Evolutionary conservation across 805 yeast genomes (phyloP).

Genomic region (Wickerhamiella alocasiicola): DNA sequence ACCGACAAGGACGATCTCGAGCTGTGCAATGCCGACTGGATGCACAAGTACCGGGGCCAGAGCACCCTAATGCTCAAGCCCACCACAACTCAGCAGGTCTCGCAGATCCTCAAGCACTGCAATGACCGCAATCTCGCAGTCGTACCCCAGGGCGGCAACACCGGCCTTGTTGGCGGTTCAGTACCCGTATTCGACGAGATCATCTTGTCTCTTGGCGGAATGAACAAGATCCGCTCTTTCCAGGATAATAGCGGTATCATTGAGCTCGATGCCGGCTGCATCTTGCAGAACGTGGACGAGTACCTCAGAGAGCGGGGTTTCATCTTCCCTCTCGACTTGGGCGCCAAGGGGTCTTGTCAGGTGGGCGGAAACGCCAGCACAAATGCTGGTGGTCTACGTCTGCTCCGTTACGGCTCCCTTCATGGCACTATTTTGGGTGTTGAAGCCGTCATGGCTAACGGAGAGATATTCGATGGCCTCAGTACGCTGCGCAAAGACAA

Average conservation of each 20-base stretch:
- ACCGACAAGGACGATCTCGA: conserved; percentile 52
- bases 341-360: conserved; percentile 93
- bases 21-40: conserved; percentile 78
- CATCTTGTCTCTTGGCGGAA: conserved; percentile 49
- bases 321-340: conserved; percentile 84
- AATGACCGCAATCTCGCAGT: conserved; percentile 65
- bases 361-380: conserved; percentile 92
- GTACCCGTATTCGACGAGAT: conserved; percentile 87
- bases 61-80: conserved; percentile 71
- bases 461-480: conserved; percentile 66
- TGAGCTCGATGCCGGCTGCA: conserved; percentile 80
- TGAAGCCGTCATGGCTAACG: conserved; percentile 83
- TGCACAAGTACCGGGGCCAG: conserved; percentile 84
- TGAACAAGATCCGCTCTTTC: conserved; percentile 71
- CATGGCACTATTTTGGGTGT: conserved; percentile 85
- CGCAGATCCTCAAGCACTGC: conserved; percentile 66
- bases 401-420: conserved; percentile 77
- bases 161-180: conserved; percentile 91
- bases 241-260: conserved; percentile 71
- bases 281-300: conserved; percentile 72
- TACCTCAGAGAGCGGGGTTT: conserved; percentile 69
- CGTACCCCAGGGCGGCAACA: conserved; percentile 95
- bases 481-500: conserved; percentile 83
- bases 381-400: conserved; percentile 89
- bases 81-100: conserved; percentile 60